Conservation (phyloP, 2,329 filamentous ascomycete species). For the Beauveria brongniartii region DNA sequence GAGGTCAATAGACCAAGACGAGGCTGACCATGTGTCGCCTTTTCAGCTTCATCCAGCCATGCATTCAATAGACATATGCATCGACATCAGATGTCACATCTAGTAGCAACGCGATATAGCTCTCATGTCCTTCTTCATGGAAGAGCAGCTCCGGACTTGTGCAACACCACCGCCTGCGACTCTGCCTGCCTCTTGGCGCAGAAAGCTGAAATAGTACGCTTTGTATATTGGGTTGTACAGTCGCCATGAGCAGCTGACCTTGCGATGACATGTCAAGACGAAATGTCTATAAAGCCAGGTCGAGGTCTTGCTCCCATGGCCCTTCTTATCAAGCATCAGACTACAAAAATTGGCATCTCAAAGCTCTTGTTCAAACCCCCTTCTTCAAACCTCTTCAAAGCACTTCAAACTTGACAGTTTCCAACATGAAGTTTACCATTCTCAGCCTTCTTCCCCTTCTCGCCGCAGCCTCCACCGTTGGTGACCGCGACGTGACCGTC, state of each 20-base stretch:
- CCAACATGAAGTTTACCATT: conserved; percentile 4
- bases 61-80: no score
- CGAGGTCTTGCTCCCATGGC: not conserved
- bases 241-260: not conserved
- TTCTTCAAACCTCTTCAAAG: not conserved
- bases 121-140: no score
- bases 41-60: not conserved
- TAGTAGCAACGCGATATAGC: not conserved
- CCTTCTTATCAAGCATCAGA: not conserved
- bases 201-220: not conserved
- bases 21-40: not conserved
- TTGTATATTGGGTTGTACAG: not conserved
- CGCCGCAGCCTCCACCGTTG: not conserved
- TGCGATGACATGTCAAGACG: not conserved
- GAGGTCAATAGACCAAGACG: not conserved
- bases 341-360: not conserved
- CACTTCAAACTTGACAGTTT: not conserved
- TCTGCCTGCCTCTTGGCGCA: conserved; percentile 1
- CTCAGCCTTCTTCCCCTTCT: not conserved
- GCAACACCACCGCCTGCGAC: not conserved
- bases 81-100: not conserved
- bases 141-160: not conserved
- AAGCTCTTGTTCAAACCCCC: no score
- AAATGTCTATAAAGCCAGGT: not conserved
- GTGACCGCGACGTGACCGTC: not conserved